Evolutionary conservation across 176 grass and related monocot species (phyloP).

Genomic region (Musa acuminata): DNA sequence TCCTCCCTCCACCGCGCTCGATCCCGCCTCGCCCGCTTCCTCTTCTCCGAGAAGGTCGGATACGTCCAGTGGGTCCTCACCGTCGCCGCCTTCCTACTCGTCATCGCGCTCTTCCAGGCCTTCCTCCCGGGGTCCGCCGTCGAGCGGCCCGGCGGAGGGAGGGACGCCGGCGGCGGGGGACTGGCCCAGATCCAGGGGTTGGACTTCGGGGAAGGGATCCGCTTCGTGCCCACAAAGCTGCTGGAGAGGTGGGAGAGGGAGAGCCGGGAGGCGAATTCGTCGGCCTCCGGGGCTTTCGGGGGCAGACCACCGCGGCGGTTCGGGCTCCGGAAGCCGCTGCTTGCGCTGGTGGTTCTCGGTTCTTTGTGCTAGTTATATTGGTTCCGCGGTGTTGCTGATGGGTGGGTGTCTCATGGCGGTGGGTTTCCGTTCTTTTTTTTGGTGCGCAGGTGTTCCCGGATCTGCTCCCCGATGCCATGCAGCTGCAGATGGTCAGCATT

Average conservation of each 20-base stretch:
- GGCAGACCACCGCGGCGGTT: constrained; percentile 37
- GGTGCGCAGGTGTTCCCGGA: constrained; percentile 56
- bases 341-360: constrained; percentile 59
- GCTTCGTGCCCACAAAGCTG: constrained; percentile 65
- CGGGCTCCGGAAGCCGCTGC: constrained; percentile 61
- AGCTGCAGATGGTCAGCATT: constrained; percentile 87
- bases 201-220: constrained; percentile 52
- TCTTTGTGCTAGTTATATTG: neutral
- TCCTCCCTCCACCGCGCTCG: constrained; percentile 4
- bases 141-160: constrained; percentile 12
- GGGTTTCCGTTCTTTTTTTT: neutral
- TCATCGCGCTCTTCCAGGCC: constrained; percentile 50
- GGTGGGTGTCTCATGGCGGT: neutral
- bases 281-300: constrained; percentile 21
- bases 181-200: constrained; percentile 8
- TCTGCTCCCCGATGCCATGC: constrained; percentile 61
- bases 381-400: neutral
- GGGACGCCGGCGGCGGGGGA: neutral
- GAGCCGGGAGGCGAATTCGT: constrained; percentile 39
- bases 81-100: constrained; percentile 73
- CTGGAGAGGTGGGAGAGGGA: constrained; percentile 77
- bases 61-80: constrained; percentile 65
- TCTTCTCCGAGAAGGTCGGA: constrained; percentile 79
- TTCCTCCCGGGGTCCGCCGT: constrained; percentile 55
- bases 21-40: constrained; percentile 48